Conservation (phyloP, 2,329 filamentous ascomycete genomes). For the Setomelanomma holmii region DNA sequence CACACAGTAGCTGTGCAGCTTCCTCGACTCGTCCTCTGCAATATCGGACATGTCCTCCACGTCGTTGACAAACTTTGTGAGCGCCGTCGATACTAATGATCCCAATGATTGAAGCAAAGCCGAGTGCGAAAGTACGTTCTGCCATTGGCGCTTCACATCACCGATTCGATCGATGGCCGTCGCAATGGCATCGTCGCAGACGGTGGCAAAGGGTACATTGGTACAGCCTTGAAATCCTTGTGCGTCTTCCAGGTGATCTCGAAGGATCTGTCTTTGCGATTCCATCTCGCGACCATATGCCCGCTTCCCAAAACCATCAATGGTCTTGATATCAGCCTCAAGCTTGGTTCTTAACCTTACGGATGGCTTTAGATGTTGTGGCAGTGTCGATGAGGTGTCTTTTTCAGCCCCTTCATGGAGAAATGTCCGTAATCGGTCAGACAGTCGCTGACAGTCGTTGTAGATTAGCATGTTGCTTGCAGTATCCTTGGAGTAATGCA, state of each 20-base stretch:
- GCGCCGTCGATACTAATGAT: slow-evolving; percentile 63
- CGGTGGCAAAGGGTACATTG: slow-evolving; percentile 63
- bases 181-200: slow-evolving; percentile 66
- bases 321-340: slow-evolving; percentile 61
- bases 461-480: slow-evolving; percentile 70
- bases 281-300: slow-evolving; percentile 71
- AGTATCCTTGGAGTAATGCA: slow-evolving; percentile 71
- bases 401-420: slow-evolving; percentile 52
- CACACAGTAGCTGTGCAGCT: slow-evolving; percentile 64
- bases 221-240: slow-evolving; percentile 68
- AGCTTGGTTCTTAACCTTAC: slow-evolving; percentile 56
- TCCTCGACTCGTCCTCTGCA: slow-evolving; percentile 67
- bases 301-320: slow-evolving; percentile 66
- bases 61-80: slow-evolving; percentile 66
- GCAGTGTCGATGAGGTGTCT: slow-evolving; percentile 39
- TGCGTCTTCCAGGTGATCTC: slow-evolving; percentile 68
- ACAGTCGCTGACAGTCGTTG: slow-evolving; percentile 68
- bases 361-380: slow-evolving; percentile 40
- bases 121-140: slow-evolving; percentile 64
- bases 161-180: slow-evolving; percentile 65
- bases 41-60: slow-evolving; percentile 70
- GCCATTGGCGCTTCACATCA: slow-evolving; percentile 64
- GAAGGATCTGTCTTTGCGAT: slow-evolving; percentile 67
- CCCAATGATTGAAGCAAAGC: slow-evolving; percentile 69
- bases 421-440: slow-evolving; percentile 60